phyloP scores from a whole-genome alignment of 140 eudicot species.

The Erigeron philadelphicus region DNA sequence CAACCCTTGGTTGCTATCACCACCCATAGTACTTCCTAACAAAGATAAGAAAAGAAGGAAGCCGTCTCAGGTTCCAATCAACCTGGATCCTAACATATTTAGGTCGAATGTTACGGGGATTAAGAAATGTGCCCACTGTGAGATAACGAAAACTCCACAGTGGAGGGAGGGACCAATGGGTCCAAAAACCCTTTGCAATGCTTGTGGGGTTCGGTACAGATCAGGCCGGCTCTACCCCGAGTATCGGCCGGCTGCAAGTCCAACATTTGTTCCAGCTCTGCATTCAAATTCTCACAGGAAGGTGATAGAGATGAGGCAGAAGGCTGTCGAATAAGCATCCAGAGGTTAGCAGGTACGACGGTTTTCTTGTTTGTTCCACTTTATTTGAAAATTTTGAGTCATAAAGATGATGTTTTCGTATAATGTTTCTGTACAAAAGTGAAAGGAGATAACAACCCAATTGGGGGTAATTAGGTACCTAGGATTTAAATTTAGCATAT shows the following conservation, averaged over 20 bases:
- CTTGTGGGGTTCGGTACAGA: conserved; percentile 51
- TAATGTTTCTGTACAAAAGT: conserved; percentile 34
- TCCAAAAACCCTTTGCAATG: conserved; percentile 48
- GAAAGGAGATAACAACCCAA: conserved; percentile 21
- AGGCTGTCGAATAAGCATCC: conserved; percentile 21
- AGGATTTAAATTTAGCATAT: conserved; percentile 32
- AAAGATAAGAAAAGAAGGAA: conserved; percentile 37
- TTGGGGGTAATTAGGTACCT: conserved; percentile 29
- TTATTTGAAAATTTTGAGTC: conserved; percentile 26
- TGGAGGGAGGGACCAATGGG: conserved; percentile 58
- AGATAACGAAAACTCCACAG: conserved; percentile 45
- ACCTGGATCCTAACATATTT: conserved; percentile 15
- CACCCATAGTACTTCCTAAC: conserved; percentile 30
- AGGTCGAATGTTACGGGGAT: conserved; percentile 10
- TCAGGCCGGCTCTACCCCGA: conserved; percentile 48
- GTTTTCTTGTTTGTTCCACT: conserved; percentile 15
- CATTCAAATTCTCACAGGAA: conserved; percentile 53
- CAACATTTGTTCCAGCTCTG: conserved; percentile 44
- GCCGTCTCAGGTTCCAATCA: conserved; percentile 15
- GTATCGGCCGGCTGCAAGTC: conserved; percentile 54
- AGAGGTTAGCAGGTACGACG: conserved; percentile 20
- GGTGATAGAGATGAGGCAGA: conserved; percentile 50
- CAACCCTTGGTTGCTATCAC: conserved; percentile 46
- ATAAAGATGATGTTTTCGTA: conserved; percentile 2
- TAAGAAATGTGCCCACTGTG: conserved; percentile 47